Conservation (phyloP, 257 asterid species). For the Nicotiana sylvestris region DNA sequence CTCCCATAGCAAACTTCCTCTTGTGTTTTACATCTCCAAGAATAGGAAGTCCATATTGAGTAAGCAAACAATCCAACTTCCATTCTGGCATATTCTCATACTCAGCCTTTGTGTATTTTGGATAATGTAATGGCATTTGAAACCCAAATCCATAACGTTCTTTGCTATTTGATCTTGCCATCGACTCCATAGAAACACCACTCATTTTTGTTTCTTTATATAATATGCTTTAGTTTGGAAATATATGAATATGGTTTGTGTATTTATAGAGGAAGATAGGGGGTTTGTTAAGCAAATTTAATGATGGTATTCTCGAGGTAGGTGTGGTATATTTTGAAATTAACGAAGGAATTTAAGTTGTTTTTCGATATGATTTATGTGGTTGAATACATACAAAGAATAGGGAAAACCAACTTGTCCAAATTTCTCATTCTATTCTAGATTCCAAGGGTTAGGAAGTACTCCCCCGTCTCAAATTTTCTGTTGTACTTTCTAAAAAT, state of each 20-base stretch:
- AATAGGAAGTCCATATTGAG: conserved; percentile 19
- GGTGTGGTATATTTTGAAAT: not conserved
- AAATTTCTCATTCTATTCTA: too few species aligned
- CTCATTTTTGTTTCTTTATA: not conserved
- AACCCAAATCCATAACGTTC: conserved; percentile 10
- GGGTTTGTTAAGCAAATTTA: not conserved
- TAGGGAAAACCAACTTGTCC: not conserved
- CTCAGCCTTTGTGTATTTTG: conserved; percentile 17
- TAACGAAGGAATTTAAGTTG: not conserved
- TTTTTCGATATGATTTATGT: not conserved
- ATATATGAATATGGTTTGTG: not conserved
- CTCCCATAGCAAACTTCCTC: conserved; percentile 30
- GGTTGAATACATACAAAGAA: not conserved
- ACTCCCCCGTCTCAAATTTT: too few species aligned
- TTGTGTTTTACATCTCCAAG: conserved; percentile 17
- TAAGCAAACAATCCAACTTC: conserved; percentile 21
- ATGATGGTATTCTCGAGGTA: not conserved
- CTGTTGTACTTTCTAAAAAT: too few species aligned
- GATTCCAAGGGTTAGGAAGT: too few species aligned
- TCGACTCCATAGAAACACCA: conserved; percentile 34
- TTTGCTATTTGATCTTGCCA: conserved; percentile 18
- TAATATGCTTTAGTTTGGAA: not conserved
- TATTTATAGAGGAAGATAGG: not conserved
- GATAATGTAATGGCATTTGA: conserved; percentile 25
- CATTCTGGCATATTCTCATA: conserved; percentile 26